Conservation (phyloP, 352 stramenopile genomes). For the Pythium guiyangense region DNA sequence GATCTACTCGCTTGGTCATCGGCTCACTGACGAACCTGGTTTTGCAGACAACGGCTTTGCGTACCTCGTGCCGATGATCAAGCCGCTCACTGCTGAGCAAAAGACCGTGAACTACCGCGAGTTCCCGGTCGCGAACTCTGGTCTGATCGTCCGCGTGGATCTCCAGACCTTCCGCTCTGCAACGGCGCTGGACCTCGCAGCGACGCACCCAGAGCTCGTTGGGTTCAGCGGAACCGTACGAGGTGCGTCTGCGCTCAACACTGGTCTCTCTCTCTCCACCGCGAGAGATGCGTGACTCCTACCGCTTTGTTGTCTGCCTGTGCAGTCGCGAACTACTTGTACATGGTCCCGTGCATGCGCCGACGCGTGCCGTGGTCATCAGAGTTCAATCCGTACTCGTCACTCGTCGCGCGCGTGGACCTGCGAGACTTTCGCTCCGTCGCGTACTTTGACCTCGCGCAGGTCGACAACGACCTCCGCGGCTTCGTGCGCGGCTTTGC, state of each 20-base stretch:
- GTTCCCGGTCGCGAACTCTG: constrained; percentile 64
- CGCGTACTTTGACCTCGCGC: constrained; percentile 43
- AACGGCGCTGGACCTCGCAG: constrained; percentile 49
- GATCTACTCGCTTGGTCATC: neutral
- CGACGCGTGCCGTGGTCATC: constrained; percentile 26
- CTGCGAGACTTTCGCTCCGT: constrained; percentile 58
- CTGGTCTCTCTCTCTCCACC: neutral
- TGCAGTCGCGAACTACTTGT: constrained; percentile 60
- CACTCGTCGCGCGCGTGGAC: constrained; percentile 53
- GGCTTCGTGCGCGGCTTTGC: constrained; percentile 70
- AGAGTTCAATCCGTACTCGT: constrained; percentile 56
- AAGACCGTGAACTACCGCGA: constrained; percentile 60
- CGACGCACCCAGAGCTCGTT: constrained; percentile 34
- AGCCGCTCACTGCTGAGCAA: constrained; percentile 39
- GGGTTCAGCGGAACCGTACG: constrained; percentile 65
- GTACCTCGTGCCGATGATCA: constrained; percentile 53
- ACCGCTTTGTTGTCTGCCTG: neutral
- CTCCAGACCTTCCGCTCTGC: constrained; percentile 38
- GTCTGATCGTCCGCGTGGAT: constrained; percentile 52
- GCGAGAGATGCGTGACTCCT: neutral
- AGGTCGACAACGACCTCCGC: constrained; percentile 39
- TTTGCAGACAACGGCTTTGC: constrained; percentile 47
- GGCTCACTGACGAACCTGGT: neutral
- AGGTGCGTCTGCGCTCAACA: constrained; percentile 18
- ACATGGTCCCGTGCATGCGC: constrained; percentile 72